These are phyloP conservation scores for Vitis labrusca DNA, from an alignment of 164 flowering plant genomes.

Conservation along the genomic window DNA sequence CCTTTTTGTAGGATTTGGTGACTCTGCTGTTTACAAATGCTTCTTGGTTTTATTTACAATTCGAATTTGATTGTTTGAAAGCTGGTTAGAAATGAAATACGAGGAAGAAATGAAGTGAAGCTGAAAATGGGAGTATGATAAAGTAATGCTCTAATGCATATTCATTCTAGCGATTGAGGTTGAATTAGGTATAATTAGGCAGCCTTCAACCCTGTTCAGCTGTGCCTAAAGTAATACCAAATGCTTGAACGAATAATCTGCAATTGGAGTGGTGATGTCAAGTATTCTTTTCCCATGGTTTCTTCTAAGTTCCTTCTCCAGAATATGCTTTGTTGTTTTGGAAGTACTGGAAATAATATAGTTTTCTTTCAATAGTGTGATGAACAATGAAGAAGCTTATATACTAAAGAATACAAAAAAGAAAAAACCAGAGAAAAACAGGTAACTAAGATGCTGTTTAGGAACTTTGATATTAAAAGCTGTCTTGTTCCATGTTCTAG, in stretches of 20 bases:
- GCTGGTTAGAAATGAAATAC: neutral
- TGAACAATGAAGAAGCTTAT: neutral
- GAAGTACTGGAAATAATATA: neutral
- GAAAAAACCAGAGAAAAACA: neutral
- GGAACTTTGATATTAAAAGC: neutral
- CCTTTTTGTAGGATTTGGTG: neutral
- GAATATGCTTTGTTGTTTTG: neutral
- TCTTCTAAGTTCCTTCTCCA: neutral
- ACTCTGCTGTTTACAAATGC: too few relatives aligned
- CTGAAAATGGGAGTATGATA: neutral
- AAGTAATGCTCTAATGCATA: neutral
- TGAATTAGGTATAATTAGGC: neutral
- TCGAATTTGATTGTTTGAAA: neutral
- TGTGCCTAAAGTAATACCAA: neutral
- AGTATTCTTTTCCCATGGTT: neutral
- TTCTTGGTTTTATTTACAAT: neutral
- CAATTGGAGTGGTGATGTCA: neutral
- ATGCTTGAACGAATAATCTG: neutral
- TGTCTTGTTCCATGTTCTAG: neutral
- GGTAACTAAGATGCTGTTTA: too few relatives aligned
- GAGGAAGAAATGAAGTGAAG: neutral
- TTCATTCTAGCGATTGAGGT: neutral
- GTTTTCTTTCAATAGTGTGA: neutral
- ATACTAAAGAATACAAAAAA: neutral
- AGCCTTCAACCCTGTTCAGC: neutral